These are phyloP conservation scores for Trichophaea hybrida DNA, from an alignment of 2,329 filamentous ascomycete species.

Conservation along the genomic window DNA sequence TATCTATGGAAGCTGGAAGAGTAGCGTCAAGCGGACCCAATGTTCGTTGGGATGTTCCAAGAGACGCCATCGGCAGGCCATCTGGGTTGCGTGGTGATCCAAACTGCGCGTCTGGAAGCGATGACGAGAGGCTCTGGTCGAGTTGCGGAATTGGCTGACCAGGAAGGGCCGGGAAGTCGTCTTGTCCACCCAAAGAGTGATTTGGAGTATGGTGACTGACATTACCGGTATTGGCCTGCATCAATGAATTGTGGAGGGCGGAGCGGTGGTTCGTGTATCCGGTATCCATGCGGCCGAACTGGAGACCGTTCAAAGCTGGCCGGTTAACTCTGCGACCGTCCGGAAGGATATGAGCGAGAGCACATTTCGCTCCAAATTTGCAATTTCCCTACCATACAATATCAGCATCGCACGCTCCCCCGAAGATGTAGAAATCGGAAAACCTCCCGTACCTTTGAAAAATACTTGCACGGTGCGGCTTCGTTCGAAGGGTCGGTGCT, in stretches of 20 bases:
- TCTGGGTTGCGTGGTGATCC: slow-evolving; percentile 72
- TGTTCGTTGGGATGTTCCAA: slow-evolving; percentile 41
- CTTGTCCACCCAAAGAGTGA: slow-evolving; percentile 32
- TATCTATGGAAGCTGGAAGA: slow-evolving; percentile 88
- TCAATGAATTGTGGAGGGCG: slow-evolving; percentile 59
- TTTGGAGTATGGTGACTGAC: slow-evolving; percentile 36
- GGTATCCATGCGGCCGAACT: slow-evolving; percentile 53
- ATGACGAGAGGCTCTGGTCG: slow-evolving; percentile 38
- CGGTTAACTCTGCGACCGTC: slow-evolving; percentile 85
- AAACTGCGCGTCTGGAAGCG: slow-evolving; percentile 44
- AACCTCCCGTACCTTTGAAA: slow-evolving; percentile 61
- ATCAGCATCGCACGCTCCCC: slow-evolving; percentile 3
- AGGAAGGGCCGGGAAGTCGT: slow-evolving; percentile 34
- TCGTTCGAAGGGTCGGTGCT: slow-evolving; percentile 73
- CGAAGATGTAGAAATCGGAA: slow-evolving; percentile 1
- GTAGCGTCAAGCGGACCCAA: slow-evolving; percentile 88
- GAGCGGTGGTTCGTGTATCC: slow-evolving; percentile 50
- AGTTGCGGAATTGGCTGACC: slow-evolving; percentile 33
- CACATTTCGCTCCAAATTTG: slow-evolving; percentile 97
- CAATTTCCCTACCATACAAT: slow-evolving; percentile 64
- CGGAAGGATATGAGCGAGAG: slow-evolving; percentile 86
- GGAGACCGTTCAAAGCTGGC: slow-evolving; percentile 41
- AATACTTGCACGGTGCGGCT: slow-evolving; percentile 91
- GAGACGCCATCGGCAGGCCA: slow-evolving; percentile 66
- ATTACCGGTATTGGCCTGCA: slow-evolving; percentile 42